phyloP scores from a whole-genome alignment of 352 stramenopile genomes.

The Phytophthora europaea region DNA sequence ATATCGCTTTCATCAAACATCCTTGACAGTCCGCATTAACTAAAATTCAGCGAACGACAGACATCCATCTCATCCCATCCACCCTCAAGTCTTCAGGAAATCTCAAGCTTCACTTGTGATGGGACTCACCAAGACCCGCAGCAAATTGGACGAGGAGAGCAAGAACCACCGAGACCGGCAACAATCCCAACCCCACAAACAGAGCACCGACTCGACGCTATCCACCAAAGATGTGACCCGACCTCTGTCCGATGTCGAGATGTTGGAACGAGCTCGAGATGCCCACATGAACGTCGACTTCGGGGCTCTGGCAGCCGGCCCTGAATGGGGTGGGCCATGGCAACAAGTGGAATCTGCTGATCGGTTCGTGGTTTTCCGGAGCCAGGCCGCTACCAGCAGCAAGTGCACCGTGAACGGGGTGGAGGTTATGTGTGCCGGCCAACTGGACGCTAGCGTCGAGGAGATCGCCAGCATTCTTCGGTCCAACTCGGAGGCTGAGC shows the following conservation, averaged over 20 bases:
- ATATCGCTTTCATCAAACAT: background rate
- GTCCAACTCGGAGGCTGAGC: slow-evolving; percentile 21
- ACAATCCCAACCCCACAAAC: background rate
- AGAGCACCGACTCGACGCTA: background rate
- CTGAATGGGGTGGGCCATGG: slow-evolving; percentile 30
- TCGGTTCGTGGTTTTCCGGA: slow-evolving; percentile 36
- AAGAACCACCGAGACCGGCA: background rate
- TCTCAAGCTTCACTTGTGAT: background rate
- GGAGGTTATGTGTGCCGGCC: slow-evolving; percentile 31
- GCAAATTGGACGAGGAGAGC: slow-evolving; percentile 6
- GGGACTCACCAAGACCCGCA: slow-evolving; percentile 7
- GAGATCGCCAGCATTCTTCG: slow-evolving; percentile 34
- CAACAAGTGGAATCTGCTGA: slow-evolving; percentile 29
- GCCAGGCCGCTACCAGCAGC: background rate
- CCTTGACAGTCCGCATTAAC: background rate
- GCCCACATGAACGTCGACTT: slow-evolving; percentile 35
- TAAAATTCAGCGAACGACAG: background rate
- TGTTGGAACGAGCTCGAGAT: slow-evolving; percentile 38
- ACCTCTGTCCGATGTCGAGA: slow-evolving; percentile 13
- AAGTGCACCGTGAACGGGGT: background rate
- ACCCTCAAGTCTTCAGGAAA: background rate
- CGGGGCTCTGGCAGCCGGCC: slow-evolving; percentile 27
- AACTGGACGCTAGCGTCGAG: slow-evolving; percentile 31
- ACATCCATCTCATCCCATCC: too few species aligned
- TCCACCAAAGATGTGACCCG: background rate